phyloP scores from a whole-genome alignment of 805 yeast genomes.

The Suhomyces xylopsoci region DNA sequence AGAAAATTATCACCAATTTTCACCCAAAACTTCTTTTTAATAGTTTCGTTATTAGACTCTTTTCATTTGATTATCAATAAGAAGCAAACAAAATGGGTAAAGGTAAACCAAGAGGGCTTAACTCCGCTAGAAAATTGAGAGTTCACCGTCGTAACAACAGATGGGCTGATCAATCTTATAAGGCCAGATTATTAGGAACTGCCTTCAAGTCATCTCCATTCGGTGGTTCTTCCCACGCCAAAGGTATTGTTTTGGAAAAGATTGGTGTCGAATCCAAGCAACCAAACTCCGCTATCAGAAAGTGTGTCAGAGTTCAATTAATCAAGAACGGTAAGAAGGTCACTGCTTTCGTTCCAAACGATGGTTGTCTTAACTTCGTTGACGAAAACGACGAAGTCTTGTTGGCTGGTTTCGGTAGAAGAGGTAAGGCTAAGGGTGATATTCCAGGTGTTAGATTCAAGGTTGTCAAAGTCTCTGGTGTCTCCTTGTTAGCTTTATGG shows the following conservation, averaged over 20 bases:
- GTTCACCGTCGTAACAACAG: conserved; percentile 99
- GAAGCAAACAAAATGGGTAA: conserved; percentile 73
- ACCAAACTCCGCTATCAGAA: conserved; percentile 99
- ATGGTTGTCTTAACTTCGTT: conserved; percentile 99
- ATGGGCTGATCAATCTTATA: conserved; percentile 99
- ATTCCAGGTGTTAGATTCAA: conserved; percentile 99
- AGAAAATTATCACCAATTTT: conserved; percentile 7
- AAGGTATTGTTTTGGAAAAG: conserved; percentile 99
- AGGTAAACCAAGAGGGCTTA: conserved; percentile 99
- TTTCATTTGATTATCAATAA: conserved; percentile 9
- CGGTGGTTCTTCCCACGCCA: conserved; percentile 99
- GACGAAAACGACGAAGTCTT: conserved; percentile 99
- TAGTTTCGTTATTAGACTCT: conserved; percentile 4
- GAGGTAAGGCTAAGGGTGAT: conserved; percentile 99
- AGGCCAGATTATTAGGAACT: conserved; percentile 98
- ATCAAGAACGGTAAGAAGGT: conserved; percentile 99
- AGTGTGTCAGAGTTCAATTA: conserved; percentile 99
- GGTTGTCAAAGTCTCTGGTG: conserved; percentile 99
- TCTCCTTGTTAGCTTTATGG: conserved; percentile 98
- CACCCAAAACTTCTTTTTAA: conserved; percentile 6
- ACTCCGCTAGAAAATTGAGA: conserved; percentile 99
- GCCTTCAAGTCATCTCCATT: conserved; percentile 99
- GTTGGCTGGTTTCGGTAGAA: conserved; percentile 99
- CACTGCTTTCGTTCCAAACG: conserved; percentile 99
- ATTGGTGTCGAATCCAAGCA: conserved; percentile 99